A percentile compares a stretch with the other conserved stretches of the same genome.
Conservation (phyloP, 371 early-diverging fungal species). For the Mucor indicus region DNA sequence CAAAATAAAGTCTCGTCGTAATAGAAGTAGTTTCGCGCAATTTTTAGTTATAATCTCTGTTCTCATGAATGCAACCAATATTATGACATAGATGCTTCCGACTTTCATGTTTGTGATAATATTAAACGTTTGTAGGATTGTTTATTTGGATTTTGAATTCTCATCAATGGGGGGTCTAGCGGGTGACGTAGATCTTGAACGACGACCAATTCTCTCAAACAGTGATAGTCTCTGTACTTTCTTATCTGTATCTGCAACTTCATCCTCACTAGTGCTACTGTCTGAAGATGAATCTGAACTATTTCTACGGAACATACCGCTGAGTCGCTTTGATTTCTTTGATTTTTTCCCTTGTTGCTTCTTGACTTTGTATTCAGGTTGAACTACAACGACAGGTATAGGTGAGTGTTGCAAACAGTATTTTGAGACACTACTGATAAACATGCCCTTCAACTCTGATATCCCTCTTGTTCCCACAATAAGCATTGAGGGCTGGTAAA, state of each 20-base stretch:
- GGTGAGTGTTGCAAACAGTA: constrained; percentile 59
- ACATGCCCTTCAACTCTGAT: constrained; percentile 55
- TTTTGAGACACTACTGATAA: constrained; percentile 57
- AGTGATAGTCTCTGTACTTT: constrained; percentile 32
- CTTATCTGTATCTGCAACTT: constrained; percentile 18
- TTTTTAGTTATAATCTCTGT: too few relatives aligned
- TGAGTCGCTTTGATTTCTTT: constrained; percentile 35
- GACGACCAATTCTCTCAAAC: constrained; percentile 30
- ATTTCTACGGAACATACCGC: constrained; percentile 39
- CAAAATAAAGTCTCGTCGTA: too few relatives aligned
- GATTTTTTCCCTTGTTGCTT: constrained; percentile 35
- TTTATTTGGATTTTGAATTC: too few relatives aligned
- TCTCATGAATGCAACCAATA: not conserved
- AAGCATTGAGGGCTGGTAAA: constrained; percentile 60
- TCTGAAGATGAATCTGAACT: constrained; percentile 25
- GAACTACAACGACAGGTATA: constrained; percentile 58
- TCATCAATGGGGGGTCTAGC: constrained; percentile 9
- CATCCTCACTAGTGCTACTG: constrained; percentile 23
- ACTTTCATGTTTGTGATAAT: too few relatives aligned
- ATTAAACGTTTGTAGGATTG: too few relatives aligned
- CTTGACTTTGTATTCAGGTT: constrained; percentile 54
- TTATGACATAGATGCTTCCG: too few relatives aligned
- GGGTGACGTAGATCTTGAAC: constrained; percentile 41
- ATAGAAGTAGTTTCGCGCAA: too few relatives aligned
- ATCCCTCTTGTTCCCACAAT: constrained; percentile 63